These are phyloP conservation scores for Penicillium antarcticum DNA, from an alignment of 495 filamentous ascomycete species.

Conservation along the genomic window DNA sequence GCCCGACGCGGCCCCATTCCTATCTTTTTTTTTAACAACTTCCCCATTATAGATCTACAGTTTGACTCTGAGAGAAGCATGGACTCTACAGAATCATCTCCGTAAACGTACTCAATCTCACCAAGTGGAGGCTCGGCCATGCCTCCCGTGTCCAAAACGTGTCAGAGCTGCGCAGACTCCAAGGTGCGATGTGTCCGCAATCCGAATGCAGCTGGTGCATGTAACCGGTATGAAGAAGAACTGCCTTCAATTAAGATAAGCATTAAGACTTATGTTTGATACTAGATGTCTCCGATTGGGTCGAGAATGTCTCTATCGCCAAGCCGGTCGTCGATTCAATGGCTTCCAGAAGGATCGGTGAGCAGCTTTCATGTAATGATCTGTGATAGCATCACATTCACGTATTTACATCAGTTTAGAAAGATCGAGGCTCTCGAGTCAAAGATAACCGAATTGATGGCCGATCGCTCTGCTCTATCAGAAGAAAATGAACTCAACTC, in stretches of 20 bases:
- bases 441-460: conserved; percentile 12
- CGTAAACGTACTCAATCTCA: too few relatives aligned
- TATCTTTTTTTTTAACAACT: too few relatives aligned
- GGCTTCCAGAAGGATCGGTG: conserved; percentile 25
- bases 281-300: conserved; percentile 20
- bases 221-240: conserved; percentile 10
- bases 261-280: background rate
- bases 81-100: too few relatives aligned
- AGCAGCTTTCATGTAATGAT: background rate
- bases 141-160: conserved; percentile 15
- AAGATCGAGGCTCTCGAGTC: conserved; percentile 23
- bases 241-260: background rate
- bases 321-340: conserved; percentile 23
- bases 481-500: background rate
- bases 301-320: conserved; percentile 18
- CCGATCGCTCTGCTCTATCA: background rate
- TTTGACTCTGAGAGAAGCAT: too few relatives aligned
- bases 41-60: too few relatives aligned
- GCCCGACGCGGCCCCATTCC: too few relatives aligned
- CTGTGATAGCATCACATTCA: background rate
- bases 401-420: background rate
- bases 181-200: conserved; percentile 25
- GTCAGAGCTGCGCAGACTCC: conserved; percentile 23
- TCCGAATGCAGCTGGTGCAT: conserved; percentile 6
- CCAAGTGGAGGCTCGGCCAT: background rate